A percentile compares a stretch with the other conserved stretches of the same genome.
phyloP scores from a whole-genome alignment of 2,329 filamentous ascomycete species.

The Intubia oerlemansii region DNA sequence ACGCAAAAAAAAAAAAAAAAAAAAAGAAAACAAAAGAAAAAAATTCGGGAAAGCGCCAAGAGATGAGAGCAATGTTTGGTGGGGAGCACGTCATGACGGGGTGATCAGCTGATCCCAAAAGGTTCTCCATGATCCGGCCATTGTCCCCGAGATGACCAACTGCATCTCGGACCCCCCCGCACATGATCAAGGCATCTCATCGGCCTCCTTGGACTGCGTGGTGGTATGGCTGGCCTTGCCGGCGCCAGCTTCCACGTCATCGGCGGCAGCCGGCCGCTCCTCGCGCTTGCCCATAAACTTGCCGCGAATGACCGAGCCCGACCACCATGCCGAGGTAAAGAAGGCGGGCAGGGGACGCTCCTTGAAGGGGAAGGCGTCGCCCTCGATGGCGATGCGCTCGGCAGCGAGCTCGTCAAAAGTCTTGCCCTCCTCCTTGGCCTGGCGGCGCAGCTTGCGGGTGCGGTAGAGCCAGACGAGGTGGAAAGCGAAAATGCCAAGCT shows the following conservation, averaged over 20 bases:
- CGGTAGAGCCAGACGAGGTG: slow-evolving; percentile 37
- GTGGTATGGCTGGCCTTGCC: too few relatives aligned
- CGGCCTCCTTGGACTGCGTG: too few relatives aligned
- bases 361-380: slow-evolving; percentile 16
- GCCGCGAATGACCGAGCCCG: background rate
- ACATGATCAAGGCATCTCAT: too few relatives aligned
- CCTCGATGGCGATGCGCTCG: slow-evolving; percentile 13
- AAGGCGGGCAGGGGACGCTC: slow-evolving; percentile 11
- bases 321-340: slow-evolving; percentile 2
- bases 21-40: background rate
- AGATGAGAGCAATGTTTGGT: background rate
- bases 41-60: background rate
- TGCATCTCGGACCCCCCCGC: background rate
- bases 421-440: slow-evolving; percentile 27
- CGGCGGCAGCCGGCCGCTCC: too few relatives aligned
- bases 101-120: too few relatives aligned
- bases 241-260: too few relatives aligned
- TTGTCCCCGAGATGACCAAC: background rate
- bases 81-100: too few relatives aligned
- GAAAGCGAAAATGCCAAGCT: slow-evolving; percentile 36
- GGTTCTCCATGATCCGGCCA: too few relatives aligned
- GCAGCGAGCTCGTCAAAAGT: slow-evolving; percentile 30
- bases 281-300: too few relatives aligned
- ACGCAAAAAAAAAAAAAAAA: slow-evolving; percentile 1
- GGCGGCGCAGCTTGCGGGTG: slow-evolving; percentile 26